Conservation (phyloP, 1,139 yeast genomes). For the Schizosaccharomyces versatilis region DNA sequence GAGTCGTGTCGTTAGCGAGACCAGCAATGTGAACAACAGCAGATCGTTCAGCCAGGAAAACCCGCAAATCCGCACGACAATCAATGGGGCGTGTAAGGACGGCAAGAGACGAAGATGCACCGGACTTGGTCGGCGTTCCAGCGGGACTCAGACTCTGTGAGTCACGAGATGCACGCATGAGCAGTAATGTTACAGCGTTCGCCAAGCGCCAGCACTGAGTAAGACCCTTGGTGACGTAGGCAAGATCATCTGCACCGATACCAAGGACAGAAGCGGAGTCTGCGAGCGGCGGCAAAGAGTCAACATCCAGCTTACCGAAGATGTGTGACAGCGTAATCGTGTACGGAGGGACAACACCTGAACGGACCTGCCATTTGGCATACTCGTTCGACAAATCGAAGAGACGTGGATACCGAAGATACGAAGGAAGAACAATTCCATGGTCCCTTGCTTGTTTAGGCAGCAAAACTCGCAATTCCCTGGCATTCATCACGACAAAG, state of each 20-base stretch:
- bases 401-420: conserved; percentile 51
- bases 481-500: conserved; percentile 43
- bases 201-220: conserved; percentile 3
- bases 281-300: conserved; percentile 11
- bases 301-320: conserved; percentile 38
- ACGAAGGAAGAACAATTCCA: conserved; percentile 46
- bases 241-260: not conserved
- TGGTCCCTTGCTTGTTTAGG: conserved; percentile 68
- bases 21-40: conserved; percentile 59
- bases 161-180: conserved; percentile 7
- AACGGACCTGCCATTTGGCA: conserved; percentile 46
- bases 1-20: conserved; percentile 69
- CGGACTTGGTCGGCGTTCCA: conserved; percentile 24
- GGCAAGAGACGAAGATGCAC: conserved; percentile 20
- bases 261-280: not conserved
- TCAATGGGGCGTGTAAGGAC: conserved; percentile 59
- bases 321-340: conserved; percentile 31
- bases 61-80: conserved; percentile 42
- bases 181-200: not conserved
- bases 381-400: conserved; percentile 62
- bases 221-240: not conserved
- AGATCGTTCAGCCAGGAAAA: conserved; percentile 50
- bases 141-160: conserved; percentile 15
- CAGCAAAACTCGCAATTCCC: conserved; percentile 54
- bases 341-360: conserved; percentile 35